Evolutionary conservation across 2,329 filamentous ascomycete species (phyloP).

Genomic region (Ceratocystis eucalypticola): DNA sequence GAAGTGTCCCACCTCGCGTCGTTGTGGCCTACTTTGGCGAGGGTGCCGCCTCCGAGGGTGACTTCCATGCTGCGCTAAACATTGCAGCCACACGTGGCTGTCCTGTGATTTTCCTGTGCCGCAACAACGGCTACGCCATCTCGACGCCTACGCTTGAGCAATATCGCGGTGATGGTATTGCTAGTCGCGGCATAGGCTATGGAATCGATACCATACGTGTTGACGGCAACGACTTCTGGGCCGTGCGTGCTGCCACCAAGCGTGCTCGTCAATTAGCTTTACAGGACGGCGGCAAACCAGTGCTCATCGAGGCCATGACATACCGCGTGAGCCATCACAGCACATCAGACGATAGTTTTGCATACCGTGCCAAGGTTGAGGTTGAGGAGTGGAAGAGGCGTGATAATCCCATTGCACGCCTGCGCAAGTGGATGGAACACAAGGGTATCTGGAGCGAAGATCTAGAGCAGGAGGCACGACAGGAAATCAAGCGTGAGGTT

Average conservation of each 20-base stretch:
- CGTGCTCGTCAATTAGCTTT: constrained; percentile 67
- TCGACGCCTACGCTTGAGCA: constrained; percentile 81
- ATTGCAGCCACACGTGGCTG: constrained; percentile 82
- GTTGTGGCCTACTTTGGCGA: constrained; percentile 83
- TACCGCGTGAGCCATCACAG: constrained; percentile 98
- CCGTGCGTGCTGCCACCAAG: constrained; percentile 66
- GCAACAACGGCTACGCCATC: constrained; percentile 88
- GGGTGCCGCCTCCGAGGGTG: constrained; percentile 77
- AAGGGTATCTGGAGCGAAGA: constrained; percentile 73
- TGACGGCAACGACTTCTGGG: constrained; percentile 90
- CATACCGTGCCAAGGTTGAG: constrained; percentile 83
- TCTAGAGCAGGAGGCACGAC: constrained; percentile 60
- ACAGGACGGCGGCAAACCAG: constrained; percentile 62
- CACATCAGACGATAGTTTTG: constrained; percentile 92
- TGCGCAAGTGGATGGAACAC: constrained; percentile 83
- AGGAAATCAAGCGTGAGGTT: constrained; percentile 56
- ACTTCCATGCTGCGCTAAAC: constrained; percentile 84
- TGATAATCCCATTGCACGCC: constrained; percentile 73
- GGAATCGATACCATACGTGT: constrained; percentile 89
- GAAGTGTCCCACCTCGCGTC: constrained; percentile 48
- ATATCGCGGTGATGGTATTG: constrained; percentile 83
- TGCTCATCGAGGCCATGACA: constrained; percentile 90
- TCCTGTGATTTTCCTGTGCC: constrained; percentile 77
- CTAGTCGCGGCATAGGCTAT: constrained; percentile 73
- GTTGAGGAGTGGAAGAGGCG: constrained; percentile 91